Evolutionary conservation across 2,329 filamentous ascomycete genomes (phyloP), one percentile per base, ranked within the genome.

Genomic region (Dryadomyces sulphureus): DNA sequence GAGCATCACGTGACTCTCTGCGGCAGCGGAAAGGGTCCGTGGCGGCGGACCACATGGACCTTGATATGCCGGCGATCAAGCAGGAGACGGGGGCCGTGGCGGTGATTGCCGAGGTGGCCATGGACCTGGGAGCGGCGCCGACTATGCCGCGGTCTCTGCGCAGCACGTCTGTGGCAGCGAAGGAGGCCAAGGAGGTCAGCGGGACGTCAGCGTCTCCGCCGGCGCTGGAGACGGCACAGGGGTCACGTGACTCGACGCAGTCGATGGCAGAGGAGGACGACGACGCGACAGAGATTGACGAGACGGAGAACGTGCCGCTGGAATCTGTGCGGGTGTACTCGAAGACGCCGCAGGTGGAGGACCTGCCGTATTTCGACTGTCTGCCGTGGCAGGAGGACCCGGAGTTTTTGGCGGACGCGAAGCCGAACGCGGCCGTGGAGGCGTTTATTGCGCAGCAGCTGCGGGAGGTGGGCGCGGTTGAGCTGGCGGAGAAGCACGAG

Each of bases 271-370:
- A 65, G 25, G 67, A 65, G 24, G 67, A 71, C 34, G 71, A 70
- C 27, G 64, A 74, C 43, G 69, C 70, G 41, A 75, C 72, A 2
- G 72, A 76, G 49, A 66, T 72, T 7, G 73, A 77, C 43, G 71
- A 70, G 38, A 64, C 72, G 34, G 65, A 72, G n/a, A 66, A 64
- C 34, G 62, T 68, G 49, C 65, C 66, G n/a, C 58, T 70, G 22
- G 68, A 71, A 36, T 62, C 63, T 6, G 65, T 72, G 24, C 66
- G 73, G 11, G 65, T 69, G 45, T 70, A 66, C 47, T 71, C 73
- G 59, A 58, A 61, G 20, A 79, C 75, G 2, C 75, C 75, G 2
- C 72, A 73, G 1, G 52, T 73, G 11, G 71, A 77, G 11, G 70
- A 65, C 36, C 59, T 79, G 2, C 75, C 75, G 0, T 57, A 67